phyloP scores from a whole-genome alignment of 306 rosid genomes.

The Trifolium dubium region DNA sequence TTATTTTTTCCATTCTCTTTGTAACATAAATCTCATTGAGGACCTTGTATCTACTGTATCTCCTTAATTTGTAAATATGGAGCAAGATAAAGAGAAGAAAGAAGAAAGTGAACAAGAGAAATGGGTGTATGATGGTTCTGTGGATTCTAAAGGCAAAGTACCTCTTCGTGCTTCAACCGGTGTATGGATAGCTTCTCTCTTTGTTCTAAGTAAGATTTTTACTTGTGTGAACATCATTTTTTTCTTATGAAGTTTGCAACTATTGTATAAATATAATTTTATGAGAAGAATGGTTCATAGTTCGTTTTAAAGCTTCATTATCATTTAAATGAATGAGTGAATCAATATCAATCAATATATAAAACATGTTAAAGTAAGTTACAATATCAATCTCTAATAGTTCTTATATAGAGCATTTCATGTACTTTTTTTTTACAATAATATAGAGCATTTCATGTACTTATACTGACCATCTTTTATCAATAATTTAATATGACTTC shows the following conservation, averaged over 20 bases:
- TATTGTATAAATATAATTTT: too few relatives aligned
- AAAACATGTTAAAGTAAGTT: too few relatives aligned
- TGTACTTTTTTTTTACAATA: too few relatives aligned
- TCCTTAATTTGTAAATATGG: constrained; percentile 24
- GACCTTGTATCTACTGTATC: neutral
- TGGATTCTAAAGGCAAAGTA: constrained; percentile 54
- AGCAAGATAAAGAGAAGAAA: constrained; percentile 38
- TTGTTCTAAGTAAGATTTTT: constrained; percentile 53
- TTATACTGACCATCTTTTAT: too few relatives aligned
- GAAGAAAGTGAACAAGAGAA: constrained; percentile 48
- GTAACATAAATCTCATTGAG: constrained; percentile 23
- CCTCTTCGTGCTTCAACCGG: constrained; percentile 69
- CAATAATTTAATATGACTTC: too few relatives aligned
- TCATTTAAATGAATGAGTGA: neutral
- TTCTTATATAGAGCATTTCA: too few relatives aligned
- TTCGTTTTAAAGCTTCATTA: constrained; percentile 5
- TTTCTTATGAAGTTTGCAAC: neutral
- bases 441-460: too few relatives aligned
- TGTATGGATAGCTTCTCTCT: constrained; percentile 64
- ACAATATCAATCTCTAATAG: too few relatives aligned
- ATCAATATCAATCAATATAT: too few relatives aligned
- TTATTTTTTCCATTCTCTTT: neutral
- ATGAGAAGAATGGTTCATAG: neutral
- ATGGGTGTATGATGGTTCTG: constrained; percentile 58
- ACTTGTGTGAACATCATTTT: neutral